These are phyloP conservation scores for Syzygium aqueum DNA, from an alignment of 345 rosid genomes.

Conservation along the genomic window DNA sequence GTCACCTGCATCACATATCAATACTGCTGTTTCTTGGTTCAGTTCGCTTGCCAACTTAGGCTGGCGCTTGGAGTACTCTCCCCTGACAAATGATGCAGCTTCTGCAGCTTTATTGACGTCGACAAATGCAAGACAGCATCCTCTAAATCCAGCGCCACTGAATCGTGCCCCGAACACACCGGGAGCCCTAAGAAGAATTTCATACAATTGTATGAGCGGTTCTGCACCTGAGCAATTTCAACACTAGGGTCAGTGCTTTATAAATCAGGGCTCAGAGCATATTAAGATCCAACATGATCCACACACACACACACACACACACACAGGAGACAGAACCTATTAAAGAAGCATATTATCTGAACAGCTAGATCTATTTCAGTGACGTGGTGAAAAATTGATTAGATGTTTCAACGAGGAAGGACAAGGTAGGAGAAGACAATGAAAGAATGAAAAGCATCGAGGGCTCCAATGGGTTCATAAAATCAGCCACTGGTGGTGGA, in stretches of 20 bases:
- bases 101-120: constrained; percentile 44
- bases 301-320: not conserved
- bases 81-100: constrained; percentile 56
- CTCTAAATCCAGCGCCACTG: constrained; percentile 95
- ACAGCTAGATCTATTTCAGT: not conserved
- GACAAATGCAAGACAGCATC: constrained; percentile 80
- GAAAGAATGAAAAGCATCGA: not conserved
- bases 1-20: constrained; percentile 69
- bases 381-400: not conserved
- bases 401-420: not conserved
- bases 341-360: not conserved
- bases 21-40: constrained; percentile 28
- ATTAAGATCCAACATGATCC: not conserved
- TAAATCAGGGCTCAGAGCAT: not conserved
- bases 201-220: constrained; percentile 68
- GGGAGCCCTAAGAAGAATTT: constrained; percentile 61
- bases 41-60: constrained; percentile 51
- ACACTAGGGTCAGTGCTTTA: not conserved
- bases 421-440: not conserved
- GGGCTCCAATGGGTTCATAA: not conserved
- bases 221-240: constrained; percentile 44
- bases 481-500: not conserved
- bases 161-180: constrained; percentile 82
- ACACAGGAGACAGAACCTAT: not conserved
- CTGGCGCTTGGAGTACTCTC: constrained; percentile 53